phyloP scores from a whole-genome alignment of 345 rosid species.

The Hibiscus syriacus region DNA sequence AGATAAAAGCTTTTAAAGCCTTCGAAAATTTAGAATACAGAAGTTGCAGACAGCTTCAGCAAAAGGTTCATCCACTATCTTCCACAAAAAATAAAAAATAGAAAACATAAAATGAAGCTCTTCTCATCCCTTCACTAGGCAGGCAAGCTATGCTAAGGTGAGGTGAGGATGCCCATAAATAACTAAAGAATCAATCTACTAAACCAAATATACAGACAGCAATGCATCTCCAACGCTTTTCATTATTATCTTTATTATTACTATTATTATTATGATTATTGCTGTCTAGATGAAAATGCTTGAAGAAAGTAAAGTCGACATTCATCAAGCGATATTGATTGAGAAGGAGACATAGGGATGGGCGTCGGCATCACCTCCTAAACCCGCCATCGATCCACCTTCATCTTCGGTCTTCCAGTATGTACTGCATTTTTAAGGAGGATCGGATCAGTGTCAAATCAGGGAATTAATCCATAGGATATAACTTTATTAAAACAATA shows the following conservation, averaged over 20 bases:
- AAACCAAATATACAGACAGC: slow-evolving; percentile 26
- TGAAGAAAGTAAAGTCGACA: background rate
- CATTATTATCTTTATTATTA: slow-evolving; percentile 11
- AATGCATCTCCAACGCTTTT: slow-evolving; percentile 12
- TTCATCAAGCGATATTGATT: slow-evolving; percentile 62
- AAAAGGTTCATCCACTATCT: slow-evolving; percentile 6
- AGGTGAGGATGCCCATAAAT: slow-evolving; percentile 18
- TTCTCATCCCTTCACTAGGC: background rate
- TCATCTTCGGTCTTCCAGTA: slow-evolving; percentile 96
- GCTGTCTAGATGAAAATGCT: slow-evolving; percentile 9
- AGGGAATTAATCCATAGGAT: background rate
- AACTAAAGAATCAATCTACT: slow-evolving; percentile 32
- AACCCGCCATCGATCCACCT: slow-evolving; percentile 65
- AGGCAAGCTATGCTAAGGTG: background rate
- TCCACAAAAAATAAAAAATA: background rate
- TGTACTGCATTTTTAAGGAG: slow-evolving; percentile 39
- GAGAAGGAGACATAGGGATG: slow-evolving; percentile 94
- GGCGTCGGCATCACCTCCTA: slow-evolving; percentile 71
- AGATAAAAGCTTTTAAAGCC: background rate
- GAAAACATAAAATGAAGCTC: slow-evolving; percentile 5
- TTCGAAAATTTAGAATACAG: slow-evolving; percentile 9
- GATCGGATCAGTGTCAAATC: slow-evolving; percentile 7
- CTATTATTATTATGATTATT: slow-evolving; percentile 7
- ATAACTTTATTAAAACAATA: background rate
- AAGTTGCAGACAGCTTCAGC: slow-evolving; percentile 8